Evolutionary conservation across 2,329 filamentous ascomycete species (phyloP), one percentile per base, ranked within the genome.

Genomic region (Aspergillaceae sp.): DNA sequence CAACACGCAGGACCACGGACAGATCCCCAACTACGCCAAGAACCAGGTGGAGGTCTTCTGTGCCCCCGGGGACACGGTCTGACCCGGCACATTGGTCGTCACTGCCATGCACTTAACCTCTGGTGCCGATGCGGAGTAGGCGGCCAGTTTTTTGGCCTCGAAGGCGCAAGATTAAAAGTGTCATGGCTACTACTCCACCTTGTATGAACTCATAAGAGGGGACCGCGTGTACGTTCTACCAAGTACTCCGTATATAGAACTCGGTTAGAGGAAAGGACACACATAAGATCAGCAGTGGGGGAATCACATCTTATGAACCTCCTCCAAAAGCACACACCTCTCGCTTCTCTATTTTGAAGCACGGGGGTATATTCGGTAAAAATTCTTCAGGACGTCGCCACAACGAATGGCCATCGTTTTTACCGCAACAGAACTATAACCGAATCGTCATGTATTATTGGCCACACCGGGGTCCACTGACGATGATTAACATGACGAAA

Each of bases 1-100:
- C 55, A 67, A 62, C 38, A 29, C 50, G 26, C 64, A 67, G 51
- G 63, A 68, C 42, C 46, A 48, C 1, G 60, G 59, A 0, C 48
- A 50, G 29, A 57, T 70, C n/a, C 64, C 64, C 6, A 56, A 57
- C 8, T 65, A 45, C 7, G 36, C 43, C 43, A 43, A 52, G 29
- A 49, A 47, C 35, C 46, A 54, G 42, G 48, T 51, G 7, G 58
- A 57, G 48, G 48, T 61, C 10, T 58, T 56, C 33, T 62, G 59
- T 41, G 49, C 52, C 3, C 2, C 34, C 1, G 56, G 57, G n/a
- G 59, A 62, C 32, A 41, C 55, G n/a, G 59, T 62, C 27, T 62
- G 59, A 43, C 26, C 40, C 26, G 49, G 52, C 26, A 51, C 51
- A 2, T 41, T 59, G 27, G 52, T 56, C 29, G 54, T 62, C 34